phyloP scores from a whole-genome alignment of 148 eudicot genomes.

The Vaccinium myrtillus region DNA sequence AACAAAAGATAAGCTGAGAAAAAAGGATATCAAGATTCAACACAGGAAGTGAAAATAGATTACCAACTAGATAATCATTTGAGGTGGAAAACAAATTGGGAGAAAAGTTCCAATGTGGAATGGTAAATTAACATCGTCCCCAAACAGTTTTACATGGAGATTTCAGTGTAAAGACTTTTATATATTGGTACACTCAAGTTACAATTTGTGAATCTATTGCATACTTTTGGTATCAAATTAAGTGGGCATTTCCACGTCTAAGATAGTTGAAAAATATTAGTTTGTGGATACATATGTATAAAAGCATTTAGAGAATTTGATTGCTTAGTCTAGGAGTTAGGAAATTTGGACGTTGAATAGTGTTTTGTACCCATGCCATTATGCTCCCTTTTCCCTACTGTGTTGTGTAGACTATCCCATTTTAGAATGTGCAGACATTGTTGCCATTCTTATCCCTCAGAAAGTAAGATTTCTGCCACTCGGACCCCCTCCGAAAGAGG shows the following conservation, averaged over 20 bases:
- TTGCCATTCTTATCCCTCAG: conserved; percentile 2
- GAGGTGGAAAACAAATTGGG: neutral
- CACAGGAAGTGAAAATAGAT: neutral
- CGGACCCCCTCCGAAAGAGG: neutral
- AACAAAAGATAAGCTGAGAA: neutral
- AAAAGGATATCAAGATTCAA: neutral
- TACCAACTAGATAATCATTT: neutral
- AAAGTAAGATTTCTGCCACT: neutral
- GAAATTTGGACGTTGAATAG: neutral
- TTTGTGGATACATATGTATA: neutral
- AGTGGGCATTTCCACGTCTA: neutral
- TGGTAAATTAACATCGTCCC: neutral
- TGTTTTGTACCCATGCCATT: neutral
- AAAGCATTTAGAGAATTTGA: neutral
- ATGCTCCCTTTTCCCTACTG: neutral
- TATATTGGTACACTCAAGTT: neutral
- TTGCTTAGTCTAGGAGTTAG: neutral
- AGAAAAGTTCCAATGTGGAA: neutral
- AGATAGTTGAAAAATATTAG: neutral
- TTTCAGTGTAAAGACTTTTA: neutral
- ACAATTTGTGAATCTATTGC: neutral
- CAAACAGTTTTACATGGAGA: neutral
- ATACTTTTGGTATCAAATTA: neutral
- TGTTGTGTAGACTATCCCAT: neutral
- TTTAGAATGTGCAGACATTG: neutral